Base-by-base conservation (phyloP, 1,284 basidiomycete genomes). In the Trametes hirsuta region DNA sequence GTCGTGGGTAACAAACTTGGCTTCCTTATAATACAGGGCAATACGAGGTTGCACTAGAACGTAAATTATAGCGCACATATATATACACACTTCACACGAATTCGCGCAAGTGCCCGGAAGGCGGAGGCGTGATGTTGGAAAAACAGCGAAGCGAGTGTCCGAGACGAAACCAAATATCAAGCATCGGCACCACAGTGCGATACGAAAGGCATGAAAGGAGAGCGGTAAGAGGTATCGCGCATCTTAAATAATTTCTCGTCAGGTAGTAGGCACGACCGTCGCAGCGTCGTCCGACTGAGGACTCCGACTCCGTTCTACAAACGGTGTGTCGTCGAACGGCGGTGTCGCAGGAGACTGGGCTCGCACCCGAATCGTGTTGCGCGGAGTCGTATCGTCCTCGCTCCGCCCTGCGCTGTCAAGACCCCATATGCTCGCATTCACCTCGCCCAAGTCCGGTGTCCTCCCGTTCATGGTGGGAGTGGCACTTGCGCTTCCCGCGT, bases 311-410 rank as follows among this genome's bases (percentile, higher is more conserved):
- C 69, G 71, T 41, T 77, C 72, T 44, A 67, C 68, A 53, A 66
- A 57, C 9, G 66, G 59, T 11, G 67, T 57, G 25, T 45, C 56
- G 2, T 58, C 67, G 45, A 62, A 62, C 1, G 56, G 55, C 35
- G 68, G 61, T 61, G 69, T 63, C 55, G 70, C 68, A 39, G 76
- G 67, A 34, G 68, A 69, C 53, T 74, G 66, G 15, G 73, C 63
- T 14, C 71, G 66, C 61, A 75, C 76, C 51, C 77, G 69, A 22
- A 77, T 68, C 21, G 81, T 79, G 71, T 76, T 78, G 66, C 80
- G 79, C 56, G 85, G 83, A 39, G 84, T 86, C 48, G 75, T 72
- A 49, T 76, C 79, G 42, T 74, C 76, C 62, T 76, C 68, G 69
- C 70, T 65, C 68, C 69, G 52, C 69, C 69, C 76, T 21, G 47